Evolutionary conservation across 2,329 filamentous ascomycete genomes (phyloP).

Genomic region (Chalaropsis thielavioides): DNA sequence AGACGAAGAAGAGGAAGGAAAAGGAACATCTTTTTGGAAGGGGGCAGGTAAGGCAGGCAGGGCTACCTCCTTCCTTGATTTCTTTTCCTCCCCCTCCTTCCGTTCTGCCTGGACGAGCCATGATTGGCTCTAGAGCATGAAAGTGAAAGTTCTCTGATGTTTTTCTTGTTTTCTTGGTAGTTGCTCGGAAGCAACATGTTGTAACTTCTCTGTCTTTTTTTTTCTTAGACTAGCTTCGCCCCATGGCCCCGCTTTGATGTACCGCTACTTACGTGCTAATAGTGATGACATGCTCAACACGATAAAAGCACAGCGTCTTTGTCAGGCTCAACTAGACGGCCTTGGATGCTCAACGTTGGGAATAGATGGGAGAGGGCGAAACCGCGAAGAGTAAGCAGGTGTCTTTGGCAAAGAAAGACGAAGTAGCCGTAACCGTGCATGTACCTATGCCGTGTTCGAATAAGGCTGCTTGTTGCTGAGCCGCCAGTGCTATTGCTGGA

Average conservation of each 20-base stretch:
- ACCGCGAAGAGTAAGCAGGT: not conserved
- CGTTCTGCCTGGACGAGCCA: not conserved
- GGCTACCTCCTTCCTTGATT: not conserved
- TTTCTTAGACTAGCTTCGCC: not conserved
- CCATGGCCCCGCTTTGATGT: not conserved
- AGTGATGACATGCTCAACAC: not conserved
- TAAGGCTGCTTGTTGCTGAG: not conserved
- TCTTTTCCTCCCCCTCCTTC: not conserved
- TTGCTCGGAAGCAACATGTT: not conserved
- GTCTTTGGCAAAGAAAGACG: not conserved
- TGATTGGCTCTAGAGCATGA: not conserved
- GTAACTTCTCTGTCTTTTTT: not conserved
- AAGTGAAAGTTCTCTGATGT: not conserved
- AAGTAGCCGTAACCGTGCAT: not conserved
- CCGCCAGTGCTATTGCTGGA: not conserved
- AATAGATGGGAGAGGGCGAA: not conserved
- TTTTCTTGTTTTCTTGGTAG: not conserved
- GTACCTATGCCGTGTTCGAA: not conserved
- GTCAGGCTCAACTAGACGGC: not conserved
- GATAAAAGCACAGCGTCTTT: not conserved
- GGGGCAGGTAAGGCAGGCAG: too few relatives aligned
- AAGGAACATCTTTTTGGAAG: not conserved
- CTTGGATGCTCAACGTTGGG: not conserved
- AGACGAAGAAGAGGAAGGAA: not conserved
- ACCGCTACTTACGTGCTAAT: not conserved